phyloP scores from a whole-genome alignment of 805 yeast species.

The Barnettozyma wickerhamii region DNA sequence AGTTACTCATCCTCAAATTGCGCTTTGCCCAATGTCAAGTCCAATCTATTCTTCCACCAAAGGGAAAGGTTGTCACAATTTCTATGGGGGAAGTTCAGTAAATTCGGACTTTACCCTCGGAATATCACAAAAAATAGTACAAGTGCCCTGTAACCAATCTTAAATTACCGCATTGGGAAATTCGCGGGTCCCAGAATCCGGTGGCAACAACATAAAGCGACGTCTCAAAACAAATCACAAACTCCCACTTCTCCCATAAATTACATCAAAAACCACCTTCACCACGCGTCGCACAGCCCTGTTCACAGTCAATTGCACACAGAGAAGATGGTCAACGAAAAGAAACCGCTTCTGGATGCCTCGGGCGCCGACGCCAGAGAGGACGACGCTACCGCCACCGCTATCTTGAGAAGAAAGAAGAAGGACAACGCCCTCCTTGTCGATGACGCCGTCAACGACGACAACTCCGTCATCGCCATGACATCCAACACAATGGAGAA shows the following conservation, averaged over 20 bases:
- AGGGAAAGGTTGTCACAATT: too few species aligned
- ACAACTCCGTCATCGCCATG: constrained; percentile 94
- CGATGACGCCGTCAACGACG: constrained; percentile 96
- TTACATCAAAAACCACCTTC: not conserved
- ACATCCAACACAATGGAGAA: constrained; percentile 93
- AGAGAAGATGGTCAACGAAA: constrained; percentile 27
- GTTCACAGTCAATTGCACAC: not conserved
- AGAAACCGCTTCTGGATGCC: constrained; percentile 51
- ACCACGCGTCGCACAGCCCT: not conserved
- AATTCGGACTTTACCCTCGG: not conserved
- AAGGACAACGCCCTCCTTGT: constrained; percentile 90
- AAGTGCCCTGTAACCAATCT: too few species aligned
- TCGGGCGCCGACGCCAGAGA: constrained; percentile 57
- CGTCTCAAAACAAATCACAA: not conserved
- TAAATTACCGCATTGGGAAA: too few species aligned
- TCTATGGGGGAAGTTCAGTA: too few species aligned
- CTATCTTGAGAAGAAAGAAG: constrained; percentile 95
- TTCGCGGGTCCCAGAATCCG: not conserved
- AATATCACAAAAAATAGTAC: too few species aligned
- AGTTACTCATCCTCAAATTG: constrained; percentile 17
- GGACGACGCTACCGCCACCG: constrained; percentile 87
- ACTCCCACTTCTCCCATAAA: not conserved
- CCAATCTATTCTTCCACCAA: too few species aligned
- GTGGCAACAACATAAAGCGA: not conserved
- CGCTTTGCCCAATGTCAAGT: too few species aligned